Base-by-base conservation (phyloP, 148 eudicot genomes). In the Bassia scoparia region DNA sequence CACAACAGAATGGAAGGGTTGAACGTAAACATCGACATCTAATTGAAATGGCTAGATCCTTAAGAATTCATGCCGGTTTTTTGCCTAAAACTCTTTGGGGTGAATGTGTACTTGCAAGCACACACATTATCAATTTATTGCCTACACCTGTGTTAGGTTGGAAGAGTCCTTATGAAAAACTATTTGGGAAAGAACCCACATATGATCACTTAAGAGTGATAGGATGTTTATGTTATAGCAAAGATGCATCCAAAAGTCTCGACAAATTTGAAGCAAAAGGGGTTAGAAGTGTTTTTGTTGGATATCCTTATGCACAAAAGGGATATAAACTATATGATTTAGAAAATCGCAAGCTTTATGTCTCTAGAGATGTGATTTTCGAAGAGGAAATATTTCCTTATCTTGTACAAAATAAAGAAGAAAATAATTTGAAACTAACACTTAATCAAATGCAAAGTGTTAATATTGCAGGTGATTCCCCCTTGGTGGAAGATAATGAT, bases 1-100 rank as follows among this genome's bases (percentile, higher is more conserved):
- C 67, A 7, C 71, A 68, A 20, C 71, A 68, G 6, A 53, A 69
- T 69, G 72, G 48, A 2, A 33, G 61, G 15, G 72, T 69, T 1
- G 72, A 69, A 24, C 20, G 60, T 3, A 69, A 69, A 21, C 60
- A 69, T 10, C 0, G 48, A 7, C 31, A 31, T n/a, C 30, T 69
- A 0, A 4, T 69, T 9, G 72, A 69, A 5, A 53, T 41, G 1
- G 61, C 72, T 4, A 69, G 72, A 18, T n/a, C 72, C 0, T 0
- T 52, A 0, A 1, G 35, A 0, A 1, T 69, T 1, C 24, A 27
- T 20, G 20, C 72, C 1, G 44, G 60, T 0, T 21, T 69, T n/a
- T n/a, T n/a, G 5, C 60, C 72, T 16, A 69, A 52, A 8, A 0
- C 5, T 12, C 53, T 69, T 0, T 54, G 59, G 71, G 71, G 58